Conservation (phyloP, 2,329 filamentous ascomycete genomes). For the Clathrospora elynae region DNA sequence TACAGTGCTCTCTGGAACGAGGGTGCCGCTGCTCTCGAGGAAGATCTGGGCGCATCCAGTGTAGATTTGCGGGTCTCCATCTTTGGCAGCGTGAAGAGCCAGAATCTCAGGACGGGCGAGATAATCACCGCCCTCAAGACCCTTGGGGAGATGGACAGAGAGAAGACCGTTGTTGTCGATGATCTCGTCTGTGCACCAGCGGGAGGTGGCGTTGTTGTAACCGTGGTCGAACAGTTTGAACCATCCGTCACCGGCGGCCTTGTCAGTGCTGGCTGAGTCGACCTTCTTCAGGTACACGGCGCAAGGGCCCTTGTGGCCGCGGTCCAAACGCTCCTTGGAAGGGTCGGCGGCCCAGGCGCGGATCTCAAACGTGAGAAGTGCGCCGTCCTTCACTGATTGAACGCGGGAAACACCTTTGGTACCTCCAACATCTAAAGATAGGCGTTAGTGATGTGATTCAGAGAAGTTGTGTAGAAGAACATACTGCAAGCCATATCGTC, state of each 20-base stretch:
- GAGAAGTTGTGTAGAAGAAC: constrained; percentile 25
- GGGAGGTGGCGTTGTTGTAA: constrained; percentile 59
- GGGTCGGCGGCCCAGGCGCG: constrained; percentile 64
- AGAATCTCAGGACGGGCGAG: constrained; percentile 73
- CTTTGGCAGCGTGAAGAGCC: constrained; percentile 67
- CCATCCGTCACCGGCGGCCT: constrained; percentile 67
- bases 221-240: constrained; percentile 78
- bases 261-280: constrained; percentile 59
- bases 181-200: constrained; percentile 74
- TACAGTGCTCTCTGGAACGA: constrained; percentile 60
- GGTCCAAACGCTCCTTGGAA: constrained; percentile 62
- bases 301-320: constrained; percentile 69
- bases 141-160: constrained; percentile 64
- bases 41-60: constrained; percentile 73
- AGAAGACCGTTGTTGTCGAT: constrained; percentile 68
- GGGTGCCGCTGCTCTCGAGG: constrained; percentile 57
- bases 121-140: constrained; percentile 69
- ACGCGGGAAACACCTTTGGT: constrained; percentile 56
- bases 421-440: constrained; percentile 53
- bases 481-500: constrained; percentile 73
- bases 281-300: constrained; percentile 76
- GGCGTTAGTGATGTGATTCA: constrained; percentile 17
- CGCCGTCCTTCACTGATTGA: constrained; percentile 55
- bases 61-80: constrained; percentile 69
- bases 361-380: constrained; percentile 69